Evolutionary conservation across 257 asterid genomes (phyloP).

Genomic region (Petrea volubilis): DNA sequence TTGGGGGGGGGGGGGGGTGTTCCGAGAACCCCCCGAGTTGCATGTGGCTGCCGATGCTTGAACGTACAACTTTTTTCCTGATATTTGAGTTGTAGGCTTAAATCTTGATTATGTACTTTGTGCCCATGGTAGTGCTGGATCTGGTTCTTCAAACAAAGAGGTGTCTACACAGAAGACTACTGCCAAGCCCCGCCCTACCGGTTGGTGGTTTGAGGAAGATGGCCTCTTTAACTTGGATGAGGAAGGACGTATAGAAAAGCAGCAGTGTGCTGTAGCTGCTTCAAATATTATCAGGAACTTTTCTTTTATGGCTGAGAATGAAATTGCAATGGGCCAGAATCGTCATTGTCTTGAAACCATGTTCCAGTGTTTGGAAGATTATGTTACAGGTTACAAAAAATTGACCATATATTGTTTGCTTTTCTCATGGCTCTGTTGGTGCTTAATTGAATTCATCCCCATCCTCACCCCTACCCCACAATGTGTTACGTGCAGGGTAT

Average conservation of each 20-base stretch:
- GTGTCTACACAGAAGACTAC: slow-evolving; percentile 51
- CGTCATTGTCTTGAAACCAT: slow-evolving; percentile 93
- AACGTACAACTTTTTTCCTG: no score
- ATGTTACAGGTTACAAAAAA: slow-evolving; percentile 68
- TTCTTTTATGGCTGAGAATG: slow-evolving; percentile 98
- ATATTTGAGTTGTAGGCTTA: slow-evolving; percentile 3
- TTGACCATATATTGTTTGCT: background rate
- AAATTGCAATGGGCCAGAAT: slow-evolving; percentile 89
- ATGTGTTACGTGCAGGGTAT: background rate
- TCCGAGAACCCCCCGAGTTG: no score
- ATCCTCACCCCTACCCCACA: background rate
- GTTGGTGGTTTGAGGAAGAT: slow-evolving; percentile 98
- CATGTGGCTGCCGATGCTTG: no score
- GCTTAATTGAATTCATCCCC: background rate
- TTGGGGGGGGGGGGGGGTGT: no score
- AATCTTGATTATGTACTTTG: slow-evolving; percentile 11
- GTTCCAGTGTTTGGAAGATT: slow-evolving; percentile 91
- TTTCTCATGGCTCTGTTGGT: background rate
- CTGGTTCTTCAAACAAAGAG: slow-evolving; percentile 65
- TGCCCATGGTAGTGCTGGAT: slow-evolving; percentile 45
- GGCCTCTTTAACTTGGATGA: slow-evolving; percentile 91
- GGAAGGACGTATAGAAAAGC: slow-evolving; percentile 91
- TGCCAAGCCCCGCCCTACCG: slow-evolving; percentile 60
- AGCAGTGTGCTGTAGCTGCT: slow-evolving; percentile 93
- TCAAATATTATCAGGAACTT: slow-evolving; percentile 90